A percentile compares a stretch with the other conserved stretches of the same genome.
These are phyloP conservation scores for Suillus paluster DNA, from an alignment of 768 basidiomycete species.

Conservation along the genomic window DNA sequence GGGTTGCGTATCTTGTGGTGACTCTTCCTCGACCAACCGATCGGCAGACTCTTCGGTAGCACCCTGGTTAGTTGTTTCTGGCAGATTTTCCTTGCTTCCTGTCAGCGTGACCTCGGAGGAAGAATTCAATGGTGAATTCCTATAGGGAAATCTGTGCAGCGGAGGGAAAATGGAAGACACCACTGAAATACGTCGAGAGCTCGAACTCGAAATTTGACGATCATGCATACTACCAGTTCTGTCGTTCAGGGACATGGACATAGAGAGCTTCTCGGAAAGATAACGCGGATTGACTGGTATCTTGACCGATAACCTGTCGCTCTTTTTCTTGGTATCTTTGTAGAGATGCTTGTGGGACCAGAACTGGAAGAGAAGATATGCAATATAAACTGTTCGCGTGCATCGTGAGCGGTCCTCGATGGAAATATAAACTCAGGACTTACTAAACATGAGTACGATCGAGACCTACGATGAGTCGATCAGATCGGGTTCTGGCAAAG, in stretches of 20 bases:
- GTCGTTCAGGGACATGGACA: slow-evolving; percentile 23
- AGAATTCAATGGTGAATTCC: slow-evolving; percentile 22
- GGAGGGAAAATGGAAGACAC: slow-evolving; percentile 19
- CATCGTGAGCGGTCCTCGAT: not conserved
- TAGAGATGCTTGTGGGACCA: slow-evolving; percentile 61
- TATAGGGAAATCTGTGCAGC: slow-evolving; percentile 12
- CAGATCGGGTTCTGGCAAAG: slow-evolving; percentile 7
- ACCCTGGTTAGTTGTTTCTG: slow-evolving; percentile 14
- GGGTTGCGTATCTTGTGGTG: not conserved
- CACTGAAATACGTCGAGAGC: slow-evolving; percentile 9
- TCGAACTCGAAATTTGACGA: slow-evolving; percentile 26
- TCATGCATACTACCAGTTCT: slow-evolving; percentile 18
- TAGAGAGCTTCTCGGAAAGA: slow-evolving; percentile 26
- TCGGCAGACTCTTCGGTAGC: slow-evolving; percentile 21
- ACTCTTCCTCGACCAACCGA: slow-evolving; percentile 27
- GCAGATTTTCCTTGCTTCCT: slow-evolving; percentile 2
- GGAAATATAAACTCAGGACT: slow-evolving; percentile 21
- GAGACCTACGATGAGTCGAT: slow-evolving; percentile 41
- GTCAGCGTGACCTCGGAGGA: slow-evolving; percentile 33
- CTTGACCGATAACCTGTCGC: slow-evolving; percentile 41
- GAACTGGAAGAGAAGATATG: slow-evolving; percentile 58
- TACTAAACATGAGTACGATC: slow-evolving; percentile 56
- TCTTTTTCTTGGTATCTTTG: slow-evolving; percentile 50
- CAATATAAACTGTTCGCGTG: slow-evolving; percentile 47
- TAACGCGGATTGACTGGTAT: slow-evolving; percentile 34